Evolutionary conservation across 2,329 filamentous ascomycete genomes (phyloP).

Genomic region (Cladosporium sphaerospermum): DNA sequence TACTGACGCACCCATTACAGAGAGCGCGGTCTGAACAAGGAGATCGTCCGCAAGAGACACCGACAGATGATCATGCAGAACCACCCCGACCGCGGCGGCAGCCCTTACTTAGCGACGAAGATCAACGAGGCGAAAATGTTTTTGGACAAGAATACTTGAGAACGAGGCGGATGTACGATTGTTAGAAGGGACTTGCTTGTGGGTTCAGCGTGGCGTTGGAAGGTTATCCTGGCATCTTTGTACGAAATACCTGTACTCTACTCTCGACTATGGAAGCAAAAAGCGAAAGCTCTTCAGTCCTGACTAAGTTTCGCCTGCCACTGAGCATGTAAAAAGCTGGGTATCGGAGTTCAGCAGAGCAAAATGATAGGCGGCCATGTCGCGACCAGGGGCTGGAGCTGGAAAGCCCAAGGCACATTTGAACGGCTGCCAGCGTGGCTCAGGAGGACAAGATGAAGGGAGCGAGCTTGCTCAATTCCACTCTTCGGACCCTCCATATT

Average conservation of each 20-base stretch:
- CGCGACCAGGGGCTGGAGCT: too few species aligned
- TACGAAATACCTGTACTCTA: slow-evolving; percentile 6
- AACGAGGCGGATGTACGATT: not conserved
- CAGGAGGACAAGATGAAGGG: too few species aligned
- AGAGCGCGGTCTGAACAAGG: slow-evolving; percentile 80
- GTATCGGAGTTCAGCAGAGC: too few species aligned
- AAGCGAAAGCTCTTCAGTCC: slow-evolving; percentile 1
- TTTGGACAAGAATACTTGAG: slow-evolving; percentile 60
- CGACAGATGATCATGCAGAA: slow-evolving; percentile 94
- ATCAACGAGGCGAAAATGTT: slow-evolving; percentile 98
- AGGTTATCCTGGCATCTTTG: slow-evolving; percentile 9
- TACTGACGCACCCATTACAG: slow-evolving; percentile 41
- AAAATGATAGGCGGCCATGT: too few species aligned
- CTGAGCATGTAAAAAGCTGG: too few species aligned
- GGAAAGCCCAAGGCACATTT: too few species aligned
- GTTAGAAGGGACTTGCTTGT: not conserved
- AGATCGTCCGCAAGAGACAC: slow-evolving; percentile 92
- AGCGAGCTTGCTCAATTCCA: too few species aligned
- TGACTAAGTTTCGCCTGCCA: not conserved
- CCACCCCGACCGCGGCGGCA: slow-evolving; percentile 94
- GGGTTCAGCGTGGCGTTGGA: slow-evolving; percentile 12
- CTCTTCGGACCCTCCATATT: too few species aligned
- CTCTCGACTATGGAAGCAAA: slow-evolving; percentile 8
- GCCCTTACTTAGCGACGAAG: slow-evolving; percentile 93
- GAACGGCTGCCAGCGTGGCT: too few species aligned